Evolutionary conservation across 192 early-diverging fungal species (phyloP), one percentile per base, ranked within the genome.

Genomic region (Coemansia sp.): DNA sequence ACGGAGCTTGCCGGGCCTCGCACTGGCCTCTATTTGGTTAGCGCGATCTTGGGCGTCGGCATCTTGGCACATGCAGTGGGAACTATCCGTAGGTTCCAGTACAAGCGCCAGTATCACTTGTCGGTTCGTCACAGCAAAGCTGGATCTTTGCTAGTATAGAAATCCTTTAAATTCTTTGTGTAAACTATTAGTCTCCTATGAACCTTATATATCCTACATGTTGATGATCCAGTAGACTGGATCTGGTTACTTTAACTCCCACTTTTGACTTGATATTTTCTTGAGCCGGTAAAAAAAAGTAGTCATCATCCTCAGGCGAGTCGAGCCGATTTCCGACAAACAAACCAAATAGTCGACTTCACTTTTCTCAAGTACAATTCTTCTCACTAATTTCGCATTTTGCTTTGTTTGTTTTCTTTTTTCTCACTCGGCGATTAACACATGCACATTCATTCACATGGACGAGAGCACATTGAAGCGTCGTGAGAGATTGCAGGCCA

Each of bases 381-480:
- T 43, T 0, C 35, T 37, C 35, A 37, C 6, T 37, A 37, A 0
- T 8, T 26, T 32, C 16, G 28, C 55, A 46, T 13, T 64, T 64
- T 35, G 16, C 11, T 14, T 14, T 43, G 40, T 33, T 39, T 44
- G 19, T 49, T 40, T 33, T 13, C 23, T 39, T n/a, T n/a, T 28
- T 66, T 39, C 32, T 28, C 3, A 8, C 30, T 16, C 6, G 16
- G 55, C 28, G n/a, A 47, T 49, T 30, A 60, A 21, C 73, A 73
- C 78, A 80, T 78, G 76, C 67, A 32, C 66, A 72, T 69, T 53
- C 30, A 38, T 21, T 43, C 68, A 62, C 55, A 82, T 82, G 79
- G 74, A 77, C 67, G 79, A 76, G 60, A 70, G 71, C 59, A 74
- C 60, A 69, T 53, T 68, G 74, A 82, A 76, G 75, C 79, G 75